Evolutionary conservation across 495 filamentous ascomycete genomes (phyloP), one percentile per base, ranked within the genome.

Genomic region (Rostrohypoxylon terebratum): DNA sequence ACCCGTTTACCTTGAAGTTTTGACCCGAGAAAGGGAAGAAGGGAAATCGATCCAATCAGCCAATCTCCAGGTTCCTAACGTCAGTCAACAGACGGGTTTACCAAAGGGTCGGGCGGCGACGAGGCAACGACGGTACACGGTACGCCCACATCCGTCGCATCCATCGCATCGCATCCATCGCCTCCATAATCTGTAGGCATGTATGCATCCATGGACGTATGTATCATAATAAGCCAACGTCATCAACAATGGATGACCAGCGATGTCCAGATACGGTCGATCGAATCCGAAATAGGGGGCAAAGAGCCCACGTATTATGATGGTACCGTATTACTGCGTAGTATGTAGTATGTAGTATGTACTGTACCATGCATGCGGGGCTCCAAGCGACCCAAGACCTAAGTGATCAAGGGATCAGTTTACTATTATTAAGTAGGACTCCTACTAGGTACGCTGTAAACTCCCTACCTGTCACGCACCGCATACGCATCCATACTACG

Each of bases 361-460:
- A n/a, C n/a, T 33, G 54, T 73, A 54, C 18, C 34, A 73, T 73
- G 70, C 70, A 65, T 73, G 70, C 59, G 70, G 70, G 60, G 40
- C 3, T 31, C 64, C 53, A 68, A 68, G 59, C 69, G 69, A 72
- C 36, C 69, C 69, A 63, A 72, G 63, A 72, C 36, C 64, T 64
- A 67, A 72, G 59, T 59, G 58, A 63, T 59, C 23, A 67, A 72
- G 59, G 63, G 58, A 63, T 59, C 23, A 1, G 14, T 59, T 54
- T 50, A 21, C 57, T 67, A 67, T 72, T 72, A 67, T 67, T 63
- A 72, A 67, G 69, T 72, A 72, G 58, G 69, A 71, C 58, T 72
- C 34, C 54, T 16, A 53, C 13, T 4, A 8, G 9, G 44, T 4
- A n/a, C 42, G 5, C 13, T 18, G 10, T 14, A 36, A 44, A 9